Evolutionary conservation across 1,139 yeast genomes (phyloP), one percentile per base, ranked within the genome.

Genomic region (Casaregolazyma suthepensis): DNA sequence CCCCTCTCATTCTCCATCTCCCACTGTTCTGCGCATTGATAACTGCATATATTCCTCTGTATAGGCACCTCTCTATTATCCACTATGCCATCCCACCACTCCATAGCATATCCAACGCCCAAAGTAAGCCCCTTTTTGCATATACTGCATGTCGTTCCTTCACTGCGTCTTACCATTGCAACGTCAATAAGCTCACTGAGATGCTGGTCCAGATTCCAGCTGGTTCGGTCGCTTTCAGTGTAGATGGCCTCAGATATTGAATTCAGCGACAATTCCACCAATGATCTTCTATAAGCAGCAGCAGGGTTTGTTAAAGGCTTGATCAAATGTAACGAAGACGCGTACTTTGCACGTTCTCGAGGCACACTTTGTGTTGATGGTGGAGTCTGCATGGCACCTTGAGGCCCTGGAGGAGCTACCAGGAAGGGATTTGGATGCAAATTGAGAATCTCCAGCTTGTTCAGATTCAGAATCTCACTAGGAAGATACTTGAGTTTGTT

Each of bases 401-500:
- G 42, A 6, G 45, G 45, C 10, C 37, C 48, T 5, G 49, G 40
- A 20, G 43, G 51, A 40, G 53, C 22, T 55, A 61, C 26, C 45
- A 70, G 48, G 31, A 72, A 64, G 13, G 75, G 74, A 54, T 81
- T 81, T 1, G 83, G 83, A 50, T 78, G 65, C 1, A 77, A 73
- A 1, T 82, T 70, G n/a, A 83, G 66, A 1, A 76, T 73, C 17
- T 70, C 67, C 45, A 84, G 66, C 2, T 69, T 64, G 1, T 71
- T 67, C 22, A 83, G 67, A 9, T 69, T 67, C 20, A 82, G 66
- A 1, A 84, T 73, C 61, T 82, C 84, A 51, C 75, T 73, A 0
- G 89, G 89, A 10, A 84, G 65, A 52, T 71, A 78, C 51, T 70
- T 69, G 26, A 84, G 66, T 52, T 74, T 70, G 65, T 84, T 84